Evolutionary conservation across 148 eudicot genomes (phyloP).

Genomic region (Nyssa sinensis): DNA sequence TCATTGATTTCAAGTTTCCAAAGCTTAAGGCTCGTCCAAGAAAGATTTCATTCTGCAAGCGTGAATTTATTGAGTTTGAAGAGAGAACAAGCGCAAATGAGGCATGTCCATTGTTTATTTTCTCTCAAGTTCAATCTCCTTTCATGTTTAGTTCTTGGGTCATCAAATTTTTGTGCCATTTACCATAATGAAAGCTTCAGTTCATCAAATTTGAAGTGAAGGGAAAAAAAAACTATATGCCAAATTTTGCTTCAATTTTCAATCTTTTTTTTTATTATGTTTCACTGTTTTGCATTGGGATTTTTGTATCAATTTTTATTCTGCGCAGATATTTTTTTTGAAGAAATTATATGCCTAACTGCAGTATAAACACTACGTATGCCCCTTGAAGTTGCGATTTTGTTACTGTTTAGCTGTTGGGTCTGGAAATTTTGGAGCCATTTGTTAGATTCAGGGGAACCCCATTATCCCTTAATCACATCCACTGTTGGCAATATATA

Average conservation of each 20-base stretch:
- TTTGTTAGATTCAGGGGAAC: neutral
- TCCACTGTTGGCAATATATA: too few relatives aligned
- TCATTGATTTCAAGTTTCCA: slow-evolving; percentile 15
- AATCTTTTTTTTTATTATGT: too few relatives aligned
- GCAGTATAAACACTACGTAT: neutral
- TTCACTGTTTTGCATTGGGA: neutral
- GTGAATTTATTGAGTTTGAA: slow-evolving; percentile 42
- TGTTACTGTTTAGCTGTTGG: too few relatives aligned
- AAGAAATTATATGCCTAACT: neutral
- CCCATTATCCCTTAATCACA: too few relatives aligned
- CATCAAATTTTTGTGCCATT: neutral
- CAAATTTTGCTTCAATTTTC: too few relatives aligned
- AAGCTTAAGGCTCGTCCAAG: slow-evolving; percentile 16
- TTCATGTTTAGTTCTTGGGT: neutral
- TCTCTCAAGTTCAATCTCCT: neutral
- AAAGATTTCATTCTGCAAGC: slow-evolving; percentile 23
- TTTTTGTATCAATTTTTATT: too few relatives aligned
- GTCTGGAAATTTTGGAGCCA: neutral
- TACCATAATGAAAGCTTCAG: neutral
- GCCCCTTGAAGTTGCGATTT: neutral
- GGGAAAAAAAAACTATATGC: too few relatives aligned
- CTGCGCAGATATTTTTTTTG: neutral
- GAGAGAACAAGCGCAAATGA: slow-evolving; percentile 76
- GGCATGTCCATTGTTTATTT: slow-evolving; percentile 38
- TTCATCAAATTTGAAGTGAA: too few relatives aligned